Evolutionary conservation across 2,329 filamentous ascomycete genomes (phyloP).

Genomic region (Ilyonectria robusta): DNA sequence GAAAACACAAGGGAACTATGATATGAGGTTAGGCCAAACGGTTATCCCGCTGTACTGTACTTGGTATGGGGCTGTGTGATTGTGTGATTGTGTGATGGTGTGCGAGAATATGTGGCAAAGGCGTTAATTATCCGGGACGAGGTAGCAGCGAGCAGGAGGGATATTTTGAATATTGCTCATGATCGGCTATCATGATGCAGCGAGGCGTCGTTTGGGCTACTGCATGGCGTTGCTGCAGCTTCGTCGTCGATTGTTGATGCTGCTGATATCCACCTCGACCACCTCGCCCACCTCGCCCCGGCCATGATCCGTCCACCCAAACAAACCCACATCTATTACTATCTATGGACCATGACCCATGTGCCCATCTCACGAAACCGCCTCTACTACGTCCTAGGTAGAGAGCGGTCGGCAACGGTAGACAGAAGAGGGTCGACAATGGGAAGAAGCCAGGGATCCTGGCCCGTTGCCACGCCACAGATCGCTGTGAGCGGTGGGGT

Average conservation of each 20-base stretch:
- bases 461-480: constrained; percentile 46
- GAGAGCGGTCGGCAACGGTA: neutral
- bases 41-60: neutral
- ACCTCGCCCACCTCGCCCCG: constrained; percentile 12
- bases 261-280: constrained; percentile 21
- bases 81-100: constrained; percentile 1
- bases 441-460: constrained; percentile 36
- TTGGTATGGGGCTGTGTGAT: neutral
- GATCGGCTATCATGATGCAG: constrained; percentile 15
- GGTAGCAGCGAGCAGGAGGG: constrained; percentile 8
- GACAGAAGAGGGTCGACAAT: neutral
- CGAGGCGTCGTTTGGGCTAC: neutral
- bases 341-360: constrained; percentile 17
- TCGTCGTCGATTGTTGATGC: constrained; percentile 17
- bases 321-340: constrained; percentile 15
- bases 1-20: neutral
- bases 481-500: constrained; percentile 43
- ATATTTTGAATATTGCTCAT: constrained; percentile 9
- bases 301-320: constrained; percentile 12
- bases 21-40: neutral
- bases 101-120: neutral
- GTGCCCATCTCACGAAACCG: neutral
- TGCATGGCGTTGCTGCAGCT: constrained; percentile 8
- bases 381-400: neutral
- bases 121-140: constrained; percentile 20